Base-by-base conservation (phyloP, 257 asterid species). In the Jasminum sambac region DNA sequence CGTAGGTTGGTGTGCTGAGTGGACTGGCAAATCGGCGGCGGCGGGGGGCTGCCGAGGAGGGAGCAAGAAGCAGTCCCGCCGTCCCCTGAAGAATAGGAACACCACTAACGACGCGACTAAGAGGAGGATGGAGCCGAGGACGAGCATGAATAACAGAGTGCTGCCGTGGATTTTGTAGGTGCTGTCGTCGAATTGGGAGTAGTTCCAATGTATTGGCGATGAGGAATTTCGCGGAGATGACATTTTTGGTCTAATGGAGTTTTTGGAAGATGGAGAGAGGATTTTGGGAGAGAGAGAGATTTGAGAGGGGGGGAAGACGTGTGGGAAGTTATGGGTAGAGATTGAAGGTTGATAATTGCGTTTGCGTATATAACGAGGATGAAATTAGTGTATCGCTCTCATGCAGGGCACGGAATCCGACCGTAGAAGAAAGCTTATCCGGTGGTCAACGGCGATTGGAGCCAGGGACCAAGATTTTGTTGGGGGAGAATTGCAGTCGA, bases 171-270 rank as follows among this genome's bases (percentile, higher is more conserved):
- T 82, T 81, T 84, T 84, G 86, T 84, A 86, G 71, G 81, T 82
- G 74, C 72, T 71, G 89, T 90, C 96, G 85, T 88, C 93, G 78
- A 84, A 85, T 36, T 84, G 93, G n/a, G 88, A 73, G 83, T 80
- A 84, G 89, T 81, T 85, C 97, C 97, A 90, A 55, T 83, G 88
- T 80, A 90, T 84, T 3, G 89, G 38, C n/a, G 76, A 78, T 63
- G 89, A 25, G 5, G 70, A 6, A 8, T 78, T 69, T 14, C 46
- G 80, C 11, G 34, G 59, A 39, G 63, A 74, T 16, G 79, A 70
- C 82, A 72, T 74, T 21, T 40, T 55, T 9, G 8, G 11, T 24
- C 11, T 50, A 7, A 6, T 50, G 36, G 36, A 4, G 25, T 11
- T n/a, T n/a, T 10, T n/a, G 12, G 17, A 48, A 48, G 19, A 48